These are phyloP conservation scores for Micromonas pusilla DNA, from an alignment of 139 green algal genomes.

Conservation along the genomic window DNA sequence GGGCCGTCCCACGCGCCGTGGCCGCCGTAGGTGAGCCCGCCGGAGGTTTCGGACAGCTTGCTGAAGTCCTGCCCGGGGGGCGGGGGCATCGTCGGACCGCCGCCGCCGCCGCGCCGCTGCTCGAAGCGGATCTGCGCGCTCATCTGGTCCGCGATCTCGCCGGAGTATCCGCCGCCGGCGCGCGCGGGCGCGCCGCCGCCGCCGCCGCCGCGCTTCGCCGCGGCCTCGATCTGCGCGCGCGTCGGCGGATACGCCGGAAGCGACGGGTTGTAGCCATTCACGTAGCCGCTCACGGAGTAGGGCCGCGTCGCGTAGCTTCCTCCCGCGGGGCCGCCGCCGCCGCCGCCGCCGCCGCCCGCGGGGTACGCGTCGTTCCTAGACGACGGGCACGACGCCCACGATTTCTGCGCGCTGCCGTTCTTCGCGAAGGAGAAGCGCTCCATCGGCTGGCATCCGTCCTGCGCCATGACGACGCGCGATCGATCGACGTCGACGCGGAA, in stretches of 20 bases:
- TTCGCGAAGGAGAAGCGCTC: slow-evolving; percentile 15
- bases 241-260: slow-evolving; percentile 21
- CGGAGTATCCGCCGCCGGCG: background rate
- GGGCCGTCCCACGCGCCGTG: slow-evolving; percentile 23
- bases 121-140: background rate
- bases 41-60: background rate
- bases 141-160: background rate
- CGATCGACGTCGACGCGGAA: no score
- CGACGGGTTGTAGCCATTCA: slow-evolving; percentile 22
- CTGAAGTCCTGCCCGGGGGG: slow-evolving; percentile 22
- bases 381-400: slow-evolving; percentile 12
- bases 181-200: background rate
- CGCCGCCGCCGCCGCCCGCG: background rate
- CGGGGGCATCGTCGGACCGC: no score
- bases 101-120: background rate
- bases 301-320: background rate
- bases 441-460: slow-evolving; percentile 23
- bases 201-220: background rate
- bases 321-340: background rate
- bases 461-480: slow-evolving; percentile 21
- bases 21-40: background rate
- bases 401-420: slow-evolving; percentile 7
- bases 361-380: background rate
- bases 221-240: slow-evolving; percentile 5
- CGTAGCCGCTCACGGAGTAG: slow-evolving; percentile 18